phyloP scores from a whole-genome alignment of 1,284 basidiomycete genomes.

The Boletellus deceptivus region DNA sequence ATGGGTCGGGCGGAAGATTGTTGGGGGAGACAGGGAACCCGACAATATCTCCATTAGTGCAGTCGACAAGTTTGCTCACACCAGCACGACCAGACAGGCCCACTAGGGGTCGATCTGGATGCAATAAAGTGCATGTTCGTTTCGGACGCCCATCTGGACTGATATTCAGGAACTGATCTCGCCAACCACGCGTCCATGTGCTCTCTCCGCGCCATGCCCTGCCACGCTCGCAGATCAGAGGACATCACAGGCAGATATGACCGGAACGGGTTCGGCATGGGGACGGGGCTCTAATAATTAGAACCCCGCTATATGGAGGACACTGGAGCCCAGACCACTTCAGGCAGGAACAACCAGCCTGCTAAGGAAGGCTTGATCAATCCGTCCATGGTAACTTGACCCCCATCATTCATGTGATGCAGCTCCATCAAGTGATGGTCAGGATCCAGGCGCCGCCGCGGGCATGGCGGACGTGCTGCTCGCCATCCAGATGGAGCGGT shows the following conservation, averaged over 20 bases:
- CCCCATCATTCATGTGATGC: conserved; percentile 2
- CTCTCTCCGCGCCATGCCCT: no score
- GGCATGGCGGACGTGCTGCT: conserved; percentile 47
- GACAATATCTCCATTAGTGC: not conserved
- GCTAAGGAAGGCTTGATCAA: not conserved
- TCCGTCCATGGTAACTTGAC: conserved; percentile 18
- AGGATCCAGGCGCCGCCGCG: conserved; percentile 12
- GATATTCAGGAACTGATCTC: no score
- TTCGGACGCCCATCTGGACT: no score
- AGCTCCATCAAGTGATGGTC: not conserved
- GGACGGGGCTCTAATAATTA: not conserved
- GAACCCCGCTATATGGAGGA: conserved; percentile 3
- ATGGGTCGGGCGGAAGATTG: conserved; percentile 25
- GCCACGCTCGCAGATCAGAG: no score
- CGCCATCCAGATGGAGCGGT: conserved; percentile 54
- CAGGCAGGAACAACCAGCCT: no score
- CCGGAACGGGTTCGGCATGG: no score
- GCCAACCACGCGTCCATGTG: no score
- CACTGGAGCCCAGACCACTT: no score
- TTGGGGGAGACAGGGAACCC: not conserved
- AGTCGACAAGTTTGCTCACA: conserved; percentile 1
- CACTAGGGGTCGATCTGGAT: not conserved
- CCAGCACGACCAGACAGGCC: conserved; percentile 12
- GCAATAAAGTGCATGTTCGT: no score
- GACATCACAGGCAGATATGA: no score